Conservation (phyloP, 192 early-diverging fungal species). For the Coemansia pectinata region DNA sequence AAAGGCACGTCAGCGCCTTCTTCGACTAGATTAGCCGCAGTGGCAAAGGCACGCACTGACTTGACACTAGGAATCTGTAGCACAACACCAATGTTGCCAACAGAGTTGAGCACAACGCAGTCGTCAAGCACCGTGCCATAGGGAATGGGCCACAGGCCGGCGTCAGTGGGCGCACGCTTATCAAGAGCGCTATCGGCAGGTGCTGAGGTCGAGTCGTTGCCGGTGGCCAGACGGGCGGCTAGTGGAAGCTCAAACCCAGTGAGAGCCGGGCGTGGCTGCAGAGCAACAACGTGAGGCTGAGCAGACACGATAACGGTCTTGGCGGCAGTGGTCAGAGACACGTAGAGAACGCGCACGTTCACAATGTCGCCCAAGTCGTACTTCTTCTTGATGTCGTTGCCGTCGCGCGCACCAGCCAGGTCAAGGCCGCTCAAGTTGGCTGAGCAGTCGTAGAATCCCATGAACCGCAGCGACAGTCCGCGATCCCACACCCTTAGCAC, state of each 20-base stretch:
- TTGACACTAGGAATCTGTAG: constrained; percentile 54
- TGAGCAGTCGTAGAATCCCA: constrained; percentile 81
- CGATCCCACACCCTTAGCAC: constrained; percentile 63
- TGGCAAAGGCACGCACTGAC: constrained; percentile 17
- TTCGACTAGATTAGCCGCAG: constrained; percentile 73
- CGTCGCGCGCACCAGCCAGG: constrained; percentile 57
- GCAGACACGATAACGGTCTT: constrained; percentile 64
- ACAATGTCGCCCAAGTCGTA: constrained; percentile 66
- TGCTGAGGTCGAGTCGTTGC: background rate
- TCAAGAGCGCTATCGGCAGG: constrained; percentile 5
- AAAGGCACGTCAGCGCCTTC: constrained; percentile 58
- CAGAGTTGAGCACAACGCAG: constrained; percentile 62
- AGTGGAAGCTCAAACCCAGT: constrained; percentile 44
- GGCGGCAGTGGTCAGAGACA: constrained; percentile 64
- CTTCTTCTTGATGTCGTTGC: constrained; percentile 54
- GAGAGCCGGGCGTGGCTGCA: constrained; percentile 43
- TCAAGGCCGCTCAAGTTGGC: constrained; percentile 56
- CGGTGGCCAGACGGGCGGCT: constrained; percentile 28
- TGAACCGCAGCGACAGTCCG: constrained; percentile 72
- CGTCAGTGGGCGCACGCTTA: constrained; percentile 13
- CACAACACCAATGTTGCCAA: constrained; percentile 64
- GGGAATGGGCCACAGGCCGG: constrained; percentile 61
- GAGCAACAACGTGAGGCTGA: constrained; percentile 58
- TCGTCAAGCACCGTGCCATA: constrained; percentile 71
- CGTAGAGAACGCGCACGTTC: constrained; percentile 72